Evolutionary conservation across 2,329 filamentous ascomycete genomes (phyloP).

Genomic region (Venturia aucupariae): DNA sequence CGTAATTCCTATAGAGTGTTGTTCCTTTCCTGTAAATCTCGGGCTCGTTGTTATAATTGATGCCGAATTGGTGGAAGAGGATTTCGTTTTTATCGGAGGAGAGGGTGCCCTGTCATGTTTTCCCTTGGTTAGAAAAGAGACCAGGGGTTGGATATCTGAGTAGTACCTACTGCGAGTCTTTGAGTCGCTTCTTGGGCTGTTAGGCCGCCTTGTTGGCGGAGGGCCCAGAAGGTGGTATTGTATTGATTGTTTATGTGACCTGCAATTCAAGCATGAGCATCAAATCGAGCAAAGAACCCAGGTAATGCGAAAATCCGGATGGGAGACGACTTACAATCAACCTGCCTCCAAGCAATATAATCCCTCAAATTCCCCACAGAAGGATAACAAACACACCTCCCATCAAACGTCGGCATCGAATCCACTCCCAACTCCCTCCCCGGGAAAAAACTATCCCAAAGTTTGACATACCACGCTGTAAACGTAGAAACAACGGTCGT

Average conservation of each 20-base stretch:
- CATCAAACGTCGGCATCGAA: constrained; percentile 85
- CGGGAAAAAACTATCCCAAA: constrained; percentile 70
- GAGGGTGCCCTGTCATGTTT: constrained; percentile 57
- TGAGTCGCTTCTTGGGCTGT: constrained; percentile 71
- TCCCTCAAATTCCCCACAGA: constrained; percentile 73
- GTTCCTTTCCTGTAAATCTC: constrained; percentile 94
- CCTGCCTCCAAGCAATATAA: constrained; percentile 95
- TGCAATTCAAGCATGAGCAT: too few species aligned
- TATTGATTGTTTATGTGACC: constrained; percentile 98
- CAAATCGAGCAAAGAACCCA: too few species aligned
- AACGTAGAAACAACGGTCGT: constrained; percentile 90
- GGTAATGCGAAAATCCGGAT: too few species aligned
- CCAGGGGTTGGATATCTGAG: too few species aligned
- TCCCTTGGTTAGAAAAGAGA: too few species aligned
- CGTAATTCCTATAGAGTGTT: too few species aligned
- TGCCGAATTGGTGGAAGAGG: constrained; percentile 68
- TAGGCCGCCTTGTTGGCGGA: constrained; percentile 71
- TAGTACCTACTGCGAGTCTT: constrained; percentile 58
- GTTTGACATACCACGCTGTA: constrained; percentile 77
- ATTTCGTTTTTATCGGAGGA: constrained; percentile 93
- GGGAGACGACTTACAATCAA: constrained; percentile 60
- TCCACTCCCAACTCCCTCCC: constrained; percentile 58
- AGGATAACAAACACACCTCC: constrained; percentile 83
- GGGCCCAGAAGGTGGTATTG: constrained; percentile 91
- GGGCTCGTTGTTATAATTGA: constrained; percentile 98